Conservation (phyloP, 176 grass and related monocot genomes). For the Puccinellia tenuiflora region DNA sequence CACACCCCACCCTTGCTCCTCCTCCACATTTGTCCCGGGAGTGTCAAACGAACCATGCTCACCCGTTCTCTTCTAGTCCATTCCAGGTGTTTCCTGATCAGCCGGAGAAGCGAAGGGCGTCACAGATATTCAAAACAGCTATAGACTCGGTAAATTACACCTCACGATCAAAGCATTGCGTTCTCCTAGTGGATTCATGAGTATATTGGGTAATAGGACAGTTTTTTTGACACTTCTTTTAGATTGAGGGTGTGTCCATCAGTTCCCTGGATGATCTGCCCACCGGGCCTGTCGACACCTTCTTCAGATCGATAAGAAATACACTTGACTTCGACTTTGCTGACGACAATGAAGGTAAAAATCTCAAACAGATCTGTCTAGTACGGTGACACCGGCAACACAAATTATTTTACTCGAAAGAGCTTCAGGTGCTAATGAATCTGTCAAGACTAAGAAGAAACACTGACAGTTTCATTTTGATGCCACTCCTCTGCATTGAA, state of each 20-base stretch:
- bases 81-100: constrained; percentile 96
- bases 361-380: background rate
- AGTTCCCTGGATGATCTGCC: constrained; percentile 87
- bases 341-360: constrained; percentile 71
- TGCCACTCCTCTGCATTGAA: background rate
- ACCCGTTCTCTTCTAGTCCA: constrained; percentile 35
- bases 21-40: background rate
- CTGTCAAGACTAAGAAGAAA: background rate
- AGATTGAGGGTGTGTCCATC: constrained; percentile 78
- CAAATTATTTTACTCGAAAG: background rate
- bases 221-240: constrained; percentile 3
- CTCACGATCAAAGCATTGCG: background rate
- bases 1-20: background rate
- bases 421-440: background rate
- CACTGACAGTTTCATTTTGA: background rate
- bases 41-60: background rate
- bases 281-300: constrained; percentile 54
- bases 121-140: constrained; percentile 68
- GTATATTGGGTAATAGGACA: background rate
- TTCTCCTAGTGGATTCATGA: background rate
- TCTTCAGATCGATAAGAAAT: constrained; percentile 85
- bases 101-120: constrained; percentile 79
- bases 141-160: constrained; percentile 56
- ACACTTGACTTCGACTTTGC: constrained; percentile 94
- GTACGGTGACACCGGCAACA: background rate